phyloP scores from a whole-genome alignment of 306 rosid species.

The Malus asiatica region DNA sequence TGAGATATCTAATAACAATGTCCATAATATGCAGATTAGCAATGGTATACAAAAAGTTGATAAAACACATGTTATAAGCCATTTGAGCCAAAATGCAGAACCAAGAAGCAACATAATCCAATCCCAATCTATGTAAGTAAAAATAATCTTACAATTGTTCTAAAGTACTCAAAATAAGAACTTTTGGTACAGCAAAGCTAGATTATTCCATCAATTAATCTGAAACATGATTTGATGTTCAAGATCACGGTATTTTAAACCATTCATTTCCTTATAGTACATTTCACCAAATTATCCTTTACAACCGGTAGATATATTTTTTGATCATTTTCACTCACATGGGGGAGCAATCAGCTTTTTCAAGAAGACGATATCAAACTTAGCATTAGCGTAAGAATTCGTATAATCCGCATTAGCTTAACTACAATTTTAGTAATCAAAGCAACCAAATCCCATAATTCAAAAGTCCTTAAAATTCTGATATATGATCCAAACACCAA shows the following conservation, averaged over 20 bases:
- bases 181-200: background rate
- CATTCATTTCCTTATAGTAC: background rate
- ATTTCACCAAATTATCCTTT: background rate
- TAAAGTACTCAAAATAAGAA: background rate
- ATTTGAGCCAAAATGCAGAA: background rate
- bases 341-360: background rate
- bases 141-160: background rate
- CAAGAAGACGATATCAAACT: background rate
- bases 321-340: background rate
- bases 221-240: background rate
- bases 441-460: background rate
- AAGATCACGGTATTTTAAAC: background rate
- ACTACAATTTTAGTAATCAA: background rate
- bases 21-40: background rate
- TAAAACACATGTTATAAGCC: background rate
- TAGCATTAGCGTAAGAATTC: background rate
- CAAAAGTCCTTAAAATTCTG: background rate
- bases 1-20: constrained; percentile 63
- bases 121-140: background rate
- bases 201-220: background rate
- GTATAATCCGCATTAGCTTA: background rate
- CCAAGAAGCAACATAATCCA: background rate
- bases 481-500: background rate
- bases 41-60: background rate
- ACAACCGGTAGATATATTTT: background rate